Evolutionary conservation across 2,329 filamentous ascomycete species (phyloP).

Genomic region (Fusarium sp.): DNA sequence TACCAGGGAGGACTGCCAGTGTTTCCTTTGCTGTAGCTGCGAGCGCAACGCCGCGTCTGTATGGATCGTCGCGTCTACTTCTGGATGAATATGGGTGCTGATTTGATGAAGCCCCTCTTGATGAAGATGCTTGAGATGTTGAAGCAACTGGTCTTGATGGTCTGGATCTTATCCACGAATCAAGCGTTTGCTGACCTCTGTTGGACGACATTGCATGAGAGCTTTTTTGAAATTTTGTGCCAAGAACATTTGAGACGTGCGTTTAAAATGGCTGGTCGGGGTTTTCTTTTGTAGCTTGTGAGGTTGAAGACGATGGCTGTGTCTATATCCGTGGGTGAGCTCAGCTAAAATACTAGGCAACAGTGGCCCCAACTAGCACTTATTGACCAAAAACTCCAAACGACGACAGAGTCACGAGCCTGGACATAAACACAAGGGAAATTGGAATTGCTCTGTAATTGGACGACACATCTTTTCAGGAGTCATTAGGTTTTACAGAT

Average conservation of each 20-base stretch:
- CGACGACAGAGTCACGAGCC: neutral
- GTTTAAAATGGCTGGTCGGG: neutral
- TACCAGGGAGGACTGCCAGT: slow-evolving; percentile 54
- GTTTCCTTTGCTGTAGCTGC: slow-evolving; percentile 59
- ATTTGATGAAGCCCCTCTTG: slow-evolving; percentile 16
- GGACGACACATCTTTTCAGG: neutral
- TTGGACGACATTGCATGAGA: slow-evolving; percentile 11
- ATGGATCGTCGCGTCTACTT: slow-evolving; percentile 25
- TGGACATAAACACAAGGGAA: neutral
- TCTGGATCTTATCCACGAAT: slow-evolving; percentile 40
- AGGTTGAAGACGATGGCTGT: neutral
- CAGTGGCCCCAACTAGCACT: slow-evolving; percentile 15
- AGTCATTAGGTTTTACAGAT: neutral
- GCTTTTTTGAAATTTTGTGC: neutral
- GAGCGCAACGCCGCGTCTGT: slow-evolving; percentile 45
- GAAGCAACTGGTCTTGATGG: slow-evolving; percentile 17
- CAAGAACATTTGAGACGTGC: neutral
- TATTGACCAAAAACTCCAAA: slow-evolving; percentile 1
- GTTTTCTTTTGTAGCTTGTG: neutral
- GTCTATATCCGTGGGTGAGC: neutral
- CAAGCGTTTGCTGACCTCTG: slow-evolving; percentile 40
- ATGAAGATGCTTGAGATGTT: slow-evolving; percentile 10
- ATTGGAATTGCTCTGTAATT: neutral
- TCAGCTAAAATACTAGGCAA: slow-evolving; percentile 29
- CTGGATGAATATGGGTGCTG: slow-evolving; percentile 5